Base-by-base conservation (phyloP, 331 rosid genomes). In the Malus hybrid region DNA sequence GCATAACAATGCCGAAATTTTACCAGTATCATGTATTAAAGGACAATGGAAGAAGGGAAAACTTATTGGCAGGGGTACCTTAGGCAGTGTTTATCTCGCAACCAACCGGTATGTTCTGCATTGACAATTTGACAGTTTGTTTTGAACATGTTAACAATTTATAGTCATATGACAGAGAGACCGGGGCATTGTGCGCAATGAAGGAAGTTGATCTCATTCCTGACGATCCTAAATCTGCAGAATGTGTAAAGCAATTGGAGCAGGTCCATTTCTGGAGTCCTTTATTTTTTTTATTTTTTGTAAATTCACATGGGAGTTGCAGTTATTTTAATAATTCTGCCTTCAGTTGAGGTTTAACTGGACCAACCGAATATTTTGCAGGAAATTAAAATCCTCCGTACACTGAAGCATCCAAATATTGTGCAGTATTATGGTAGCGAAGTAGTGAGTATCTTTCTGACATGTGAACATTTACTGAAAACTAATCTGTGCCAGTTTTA, bases 141-240 rank as follows among this genome's bases (percentile, higher is more conserved):
- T 42, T 42, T 42, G 48, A 42, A 42, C 3, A 10, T 42, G 44
- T 39, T 42, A 42, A 42, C 48, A 42, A 67, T 9, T 73, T 63
- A 44, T 76, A 48, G 79, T 65, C 70, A 44, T 76, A 5, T 81
- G 77, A 54, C 74, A 94, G 96, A 67, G 91, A 86, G 80, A 91
- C 93, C 0, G 97, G 99, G 81, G 96, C 99, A 73, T 88, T 87
- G 24, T 94, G 96, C 77, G 97, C 96, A 60, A 84, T 91, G 96
- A 94, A 94, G 85, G 99, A 88, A 86, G 99, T 94, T 78, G 95
- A 94, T 71, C 82, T 94, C 83, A 85, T 91, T 82, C 92, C 83
- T 14, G 95, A 91, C 82, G 96, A 91, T 82, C 90, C 97, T 72
- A 91, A 94, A 73, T 87, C 87, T 82, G 86, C 88, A 28, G 96